phyloP scores from a whole-genome alignment of 2,329 filamentous ascomycete genomes.

The Talaromyces islandicus region DNA sequence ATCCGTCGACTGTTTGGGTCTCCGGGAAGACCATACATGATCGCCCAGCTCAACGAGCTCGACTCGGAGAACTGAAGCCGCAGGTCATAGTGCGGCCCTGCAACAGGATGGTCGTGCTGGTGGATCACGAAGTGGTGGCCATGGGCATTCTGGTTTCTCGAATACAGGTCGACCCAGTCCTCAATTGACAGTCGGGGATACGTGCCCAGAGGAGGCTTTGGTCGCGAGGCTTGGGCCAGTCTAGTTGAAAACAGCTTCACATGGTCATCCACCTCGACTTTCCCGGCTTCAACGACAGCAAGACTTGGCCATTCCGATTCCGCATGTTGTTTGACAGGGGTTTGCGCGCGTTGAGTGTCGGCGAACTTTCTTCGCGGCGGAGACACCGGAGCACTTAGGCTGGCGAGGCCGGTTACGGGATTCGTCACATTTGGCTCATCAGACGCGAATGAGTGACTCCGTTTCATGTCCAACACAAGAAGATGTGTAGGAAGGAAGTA shows the following conservation, averaged over 20 bases:
- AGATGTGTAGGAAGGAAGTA: neutral
- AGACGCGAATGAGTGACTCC: neutral
- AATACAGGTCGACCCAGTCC: slow-evolving; percentile 42
- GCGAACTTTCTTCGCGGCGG: slow-evolving; percentile 18
- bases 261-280: slow-evolving; percentile 43
- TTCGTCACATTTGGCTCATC: neutral
- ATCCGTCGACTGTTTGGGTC: slow-evolving; percentile 50
- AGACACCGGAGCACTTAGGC: slow-evolving; percentile 21
- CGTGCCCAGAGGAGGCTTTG: slow-evolving; percentile 13
- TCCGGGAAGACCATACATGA: slow-evolving; percentile 59
- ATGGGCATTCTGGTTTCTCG: slow-evolving; percentile 38
- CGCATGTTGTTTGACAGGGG: neutral
- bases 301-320: slow-evolving; percentile 12
- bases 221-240: slow-evolving; percentile 25
- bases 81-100: slow-evolving; percentile 64
- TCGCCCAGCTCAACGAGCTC: slow-evolving; percentile 59
- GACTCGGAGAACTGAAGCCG: slow-evolving; percentile 63
- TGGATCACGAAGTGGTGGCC: slow-evolving; percentile 62
- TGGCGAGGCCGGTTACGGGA: slow-evolving; percentile 8
- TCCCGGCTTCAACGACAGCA: slow-evolving; percentile 49
- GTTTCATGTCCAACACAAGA: slow-evolving; percentile 10
- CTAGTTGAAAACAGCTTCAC: slow-evolving; percentile 43
- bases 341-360: neutral
- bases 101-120: slow-evolving; percentile 66
- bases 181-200: slow-evolving; percentile 34